These are phyloP conservation scores for Dendrobium nobile DNA, from an alignment of 106 monocot genomes.

Conservation along the genomic window DNA sequence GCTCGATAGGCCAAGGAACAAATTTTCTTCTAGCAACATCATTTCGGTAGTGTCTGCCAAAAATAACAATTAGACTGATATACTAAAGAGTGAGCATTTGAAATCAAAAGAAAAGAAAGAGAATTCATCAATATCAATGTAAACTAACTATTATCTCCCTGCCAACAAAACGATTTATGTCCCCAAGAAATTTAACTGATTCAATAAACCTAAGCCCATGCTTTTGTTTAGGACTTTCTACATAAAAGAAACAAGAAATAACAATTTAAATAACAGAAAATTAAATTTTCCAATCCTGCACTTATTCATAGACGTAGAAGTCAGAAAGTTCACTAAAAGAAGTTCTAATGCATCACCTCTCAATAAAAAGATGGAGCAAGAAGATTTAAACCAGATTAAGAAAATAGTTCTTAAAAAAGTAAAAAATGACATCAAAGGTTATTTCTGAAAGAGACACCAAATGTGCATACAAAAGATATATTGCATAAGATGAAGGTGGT, in stretches of 20 bases:
- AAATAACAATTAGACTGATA: background rate
- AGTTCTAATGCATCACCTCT: background rate
- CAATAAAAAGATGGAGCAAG: background rate
- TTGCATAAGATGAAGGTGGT: too few species aligned
- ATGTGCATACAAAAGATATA: too few species aligned
- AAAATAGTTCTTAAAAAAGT: background rate
- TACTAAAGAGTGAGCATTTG: background rate
- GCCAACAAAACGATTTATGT: background rate
- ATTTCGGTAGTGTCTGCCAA: constrained; percentile 55
- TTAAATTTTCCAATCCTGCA: background rate
- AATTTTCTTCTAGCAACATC: constrained; percentile 52
- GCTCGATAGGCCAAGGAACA: constrained; percentile 83
- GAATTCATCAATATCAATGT: background rate
- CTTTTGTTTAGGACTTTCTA: background rate
- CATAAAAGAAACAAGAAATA: too few species aligned
- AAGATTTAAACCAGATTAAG: background rate
- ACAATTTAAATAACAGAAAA: too few species aligned
- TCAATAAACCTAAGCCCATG: background rate
- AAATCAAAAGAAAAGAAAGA: background rate
- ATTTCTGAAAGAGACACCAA: too few species aligned
- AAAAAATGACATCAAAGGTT: too few species aligned
- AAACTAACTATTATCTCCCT: background rate
- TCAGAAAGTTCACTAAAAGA: background rate
- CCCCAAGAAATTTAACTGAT: background rate
- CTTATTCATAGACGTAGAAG: background rate